Evolutionary conservation across 257 asterid species (phyloP).

Genomic region (Solanum habrochaites): DNA sequence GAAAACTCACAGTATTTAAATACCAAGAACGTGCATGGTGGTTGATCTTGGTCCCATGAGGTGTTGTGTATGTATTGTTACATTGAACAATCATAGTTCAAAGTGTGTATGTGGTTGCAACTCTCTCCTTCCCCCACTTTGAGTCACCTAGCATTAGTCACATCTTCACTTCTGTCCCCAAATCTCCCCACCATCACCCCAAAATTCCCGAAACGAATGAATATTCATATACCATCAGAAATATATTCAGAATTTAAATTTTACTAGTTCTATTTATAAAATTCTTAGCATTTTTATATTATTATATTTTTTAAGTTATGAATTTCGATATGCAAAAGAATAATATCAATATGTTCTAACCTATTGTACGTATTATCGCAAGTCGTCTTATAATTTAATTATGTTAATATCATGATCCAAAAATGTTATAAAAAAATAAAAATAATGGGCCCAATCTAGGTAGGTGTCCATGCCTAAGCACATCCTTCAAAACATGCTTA

Average conservation of each 20-base stretch:
- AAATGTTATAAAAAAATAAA: too few relatives aligned
- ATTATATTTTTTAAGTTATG: too few relatives aligned
- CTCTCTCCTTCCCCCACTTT: conserved; percentile 8
- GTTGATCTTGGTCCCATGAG: background rate
- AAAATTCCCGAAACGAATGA: background rate
- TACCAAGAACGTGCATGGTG: background rate
- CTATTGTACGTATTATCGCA: background rate
- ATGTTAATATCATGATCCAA: too few relatives aligned
- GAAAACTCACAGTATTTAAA: background rate
- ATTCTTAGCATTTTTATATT: too few relatives aligned
- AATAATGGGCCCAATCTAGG: background rate
- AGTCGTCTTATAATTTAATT: background rate
- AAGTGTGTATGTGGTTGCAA: conserved; percentile 24
- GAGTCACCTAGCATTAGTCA: conserved; percentile 14
- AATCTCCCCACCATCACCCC: background rate
- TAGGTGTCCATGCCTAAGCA: background rate
- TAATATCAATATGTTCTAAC: background rate
- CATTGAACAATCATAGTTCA: background rate
- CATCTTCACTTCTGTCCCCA: conserved; percentile 23
- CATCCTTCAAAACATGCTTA: background rate
- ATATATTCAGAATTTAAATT: too few relatives aligned
- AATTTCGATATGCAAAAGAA: background rate
- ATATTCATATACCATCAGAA: too few relatives aligned
- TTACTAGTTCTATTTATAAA: too few relatives aligned
- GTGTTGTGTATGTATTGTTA: background rate